phyloP scores from a whole-genome alignment of 2,329 filamentous ascomycete species.

The Sarocladiaceae sp. region DNA sequence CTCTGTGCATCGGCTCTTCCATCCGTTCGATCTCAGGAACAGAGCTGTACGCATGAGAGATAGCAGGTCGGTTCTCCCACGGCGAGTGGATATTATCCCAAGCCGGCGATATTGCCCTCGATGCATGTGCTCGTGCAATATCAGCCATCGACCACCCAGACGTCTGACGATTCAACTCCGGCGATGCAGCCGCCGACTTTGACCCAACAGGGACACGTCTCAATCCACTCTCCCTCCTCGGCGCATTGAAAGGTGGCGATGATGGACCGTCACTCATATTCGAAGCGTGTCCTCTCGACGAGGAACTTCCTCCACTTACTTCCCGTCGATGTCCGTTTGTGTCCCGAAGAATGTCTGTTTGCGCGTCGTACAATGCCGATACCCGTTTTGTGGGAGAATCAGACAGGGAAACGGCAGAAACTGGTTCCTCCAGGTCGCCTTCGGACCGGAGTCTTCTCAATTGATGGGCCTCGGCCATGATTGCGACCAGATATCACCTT shows the following conservation, averaged over 20 bases:
- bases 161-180: background rate
- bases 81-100: background rate
- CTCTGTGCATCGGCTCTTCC: background rate
- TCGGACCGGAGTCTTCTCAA: conserved; percentile 1
- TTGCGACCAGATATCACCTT: background rate
- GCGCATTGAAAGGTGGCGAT: background rate
- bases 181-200: background rate
- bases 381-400: background rate
- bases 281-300: background rate
- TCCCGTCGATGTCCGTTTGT: too few relatives aligned
- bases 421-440: conserved; percentile 1
- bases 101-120: background rate
- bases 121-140: background rate
- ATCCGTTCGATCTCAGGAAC: background rate
- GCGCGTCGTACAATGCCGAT: background rate
- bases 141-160: background rate
- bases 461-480: background rate
- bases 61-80: background rate
- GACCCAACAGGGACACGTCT: conserved; percentile 3
- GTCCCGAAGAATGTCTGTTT: too few relatives aligned
- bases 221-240: background rate
- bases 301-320: too few relatives aligned
- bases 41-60: background rate
- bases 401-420: conserved; percentile 1
- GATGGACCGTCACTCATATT: background rate